Conservation (phyloP, 805 yeast genomes). For the Saturnispora zaruensis region DNA sequence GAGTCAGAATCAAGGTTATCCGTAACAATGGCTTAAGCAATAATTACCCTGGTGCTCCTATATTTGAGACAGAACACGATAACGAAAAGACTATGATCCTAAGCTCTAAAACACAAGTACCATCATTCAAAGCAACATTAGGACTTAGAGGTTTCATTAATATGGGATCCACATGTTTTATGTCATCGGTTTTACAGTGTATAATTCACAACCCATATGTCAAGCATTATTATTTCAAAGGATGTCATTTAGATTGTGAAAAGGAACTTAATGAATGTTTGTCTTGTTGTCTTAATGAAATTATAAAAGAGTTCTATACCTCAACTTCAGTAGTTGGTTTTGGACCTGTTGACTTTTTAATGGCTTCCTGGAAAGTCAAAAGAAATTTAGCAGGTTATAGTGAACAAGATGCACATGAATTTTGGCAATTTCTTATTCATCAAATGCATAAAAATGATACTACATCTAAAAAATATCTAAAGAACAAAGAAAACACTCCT, state of each 20-base stretch:
- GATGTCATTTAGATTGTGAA: constrained; percentile 55
- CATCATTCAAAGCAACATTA: constrained; percentile 49
- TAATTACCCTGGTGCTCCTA: constrained; percentile 27
- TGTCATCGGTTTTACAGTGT: constrained; percentile 87
- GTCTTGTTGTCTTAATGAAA: constrained; percentile 76
- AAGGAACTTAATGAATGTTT: constrained; percentile 45
- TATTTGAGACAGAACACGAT: constrained; percentile 24
- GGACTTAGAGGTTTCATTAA: constrained; percentile 86
- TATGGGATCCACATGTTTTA: constrained; percentile 96
- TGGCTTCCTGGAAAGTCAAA: constrained; percentile 84
- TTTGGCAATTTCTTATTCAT: constrained; percentile 84
- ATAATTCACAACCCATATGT: constrained; percentile 85
- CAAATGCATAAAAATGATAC: constrained; percentile 59
- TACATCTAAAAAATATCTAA: constrained; percentile 15
- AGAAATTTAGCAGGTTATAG: constrained; percentile 87
- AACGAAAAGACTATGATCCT: constrained; percentile 23
- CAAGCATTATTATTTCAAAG: constrained; percentile 67
- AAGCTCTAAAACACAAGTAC: constrained; percentile 30
- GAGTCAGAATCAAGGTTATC: constrained; percentile 33
- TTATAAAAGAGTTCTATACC: constrained; percentile 69
- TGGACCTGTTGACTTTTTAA: constrained; percentile 73
- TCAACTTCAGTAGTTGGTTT: constrained; percentile 52
- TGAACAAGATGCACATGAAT: constrained; percentile 98
- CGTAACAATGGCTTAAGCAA: constrained; percentile 15
- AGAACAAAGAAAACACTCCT: constrained; percentile 20